phyloP scores from a whole-genome alignment of 208 protist species.

The Herpetomonas samuelpessoai region DNA sequence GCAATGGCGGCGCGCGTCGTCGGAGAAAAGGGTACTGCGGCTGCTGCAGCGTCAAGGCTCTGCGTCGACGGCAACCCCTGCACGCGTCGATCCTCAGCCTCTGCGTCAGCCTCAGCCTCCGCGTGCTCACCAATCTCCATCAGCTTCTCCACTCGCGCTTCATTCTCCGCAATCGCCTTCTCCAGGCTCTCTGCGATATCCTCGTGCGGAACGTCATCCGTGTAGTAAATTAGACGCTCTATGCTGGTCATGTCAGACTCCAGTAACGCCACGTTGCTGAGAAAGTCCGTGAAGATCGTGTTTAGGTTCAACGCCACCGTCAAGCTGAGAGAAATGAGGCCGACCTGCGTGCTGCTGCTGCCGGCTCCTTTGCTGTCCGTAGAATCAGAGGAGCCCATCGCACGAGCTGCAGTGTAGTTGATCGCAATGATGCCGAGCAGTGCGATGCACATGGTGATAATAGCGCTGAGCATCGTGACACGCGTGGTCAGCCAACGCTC shows the following conservation, averaged over 20 bases:
- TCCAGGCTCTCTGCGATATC: no score
- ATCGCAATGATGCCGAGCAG: conserved; percentile 38
- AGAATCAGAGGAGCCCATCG: conserved; percentile 15
- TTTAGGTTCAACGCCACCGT: conserved; percentile 58
- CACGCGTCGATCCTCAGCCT: not conserved
- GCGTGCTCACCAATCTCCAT: no score
- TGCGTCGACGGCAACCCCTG: not conserved
- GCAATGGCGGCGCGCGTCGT: no score
- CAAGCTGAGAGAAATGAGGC: conserved; percentile 68
- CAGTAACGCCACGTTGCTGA: conserved; percentile 25
- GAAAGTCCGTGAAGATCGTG: conserved; percentile 31
- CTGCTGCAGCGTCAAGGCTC: not conserved
- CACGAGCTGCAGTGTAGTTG: conserved; percentile 21
- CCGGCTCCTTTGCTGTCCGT: no score
- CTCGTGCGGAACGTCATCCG: conserved; percentile 39
- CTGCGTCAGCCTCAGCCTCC: conserved; percentile 1
- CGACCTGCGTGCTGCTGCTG: conserved; percentile 29
- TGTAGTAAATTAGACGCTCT: conserved; percentile 71
- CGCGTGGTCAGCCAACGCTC: conserved; percentile 89
- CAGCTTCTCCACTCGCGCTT: no score
- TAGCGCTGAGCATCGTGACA: conserved; percentile 76
- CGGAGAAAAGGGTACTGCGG: no score
- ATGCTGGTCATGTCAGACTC: conserved; percentile 78
- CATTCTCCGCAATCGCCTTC: no score
- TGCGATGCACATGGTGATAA: conserved; percentile 46